Conservation (phyloP, 2,329 filamentous ascomycete genomes). For the Lachnellula arida region DNA sequence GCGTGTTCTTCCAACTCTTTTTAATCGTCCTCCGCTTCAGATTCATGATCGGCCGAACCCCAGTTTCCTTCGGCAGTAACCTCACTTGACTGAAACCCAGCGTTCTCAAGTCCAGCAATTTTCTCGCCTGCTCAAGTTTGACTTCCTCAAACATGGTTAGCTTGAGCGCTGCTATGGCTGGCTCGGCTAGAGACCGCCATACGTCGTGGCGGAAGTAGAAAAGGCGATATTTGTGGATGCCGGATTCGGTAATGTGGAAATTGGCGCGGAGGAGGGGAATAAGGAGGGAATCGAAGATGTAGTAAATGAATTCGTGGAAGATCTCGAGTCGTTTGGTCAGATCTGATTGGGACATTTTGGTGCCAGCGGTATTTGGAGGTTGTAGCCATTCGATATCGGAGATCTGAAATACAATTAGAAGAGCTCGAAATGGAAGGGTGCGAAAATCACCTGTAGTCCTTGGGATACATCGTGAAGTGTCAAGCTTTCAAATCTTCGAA, state of each 20-base stretch:
- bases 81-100: slow-evolving; percentile 77
- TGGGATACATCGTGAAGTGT: slow-evolving; percentile 75
- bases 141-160: slow-evolving; percentile 75
- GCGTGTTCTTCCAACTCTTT: slow-evolving; percentile 46
- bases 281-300: slow-evolving; percentile 84
- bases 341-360: slow-evolving; percentile 67
- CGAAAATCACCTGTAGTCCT: slow-evolving; percentile 59
- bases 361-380: slow-evolving; percentile 42
- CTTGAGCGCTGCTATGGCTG: slow-evolving; percentile 64
- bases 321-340: slow-evolving; percentile 71
- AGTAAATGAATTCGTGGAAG: slow-evolving; percentile 83
- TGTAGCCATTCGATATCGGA: slow-evolving; percentile 68
- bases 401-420: slow-evolving; percentile 45
- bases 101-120: slow-evolving; percentile 54
- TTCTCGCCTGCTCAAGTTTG: slow-evolving; percentile 49
- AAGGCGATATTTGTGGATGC: slow-evolving; percentile 68
- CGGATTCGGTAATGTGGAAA: slow-evolving; percentile 94
- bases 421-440: background rate
- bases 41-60: slow-evolving; percentile 84
- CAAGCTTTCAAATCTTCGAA: slow-evolving; percentile 77
- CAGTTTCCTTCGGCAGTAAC: slow-evolving; percentile 72
- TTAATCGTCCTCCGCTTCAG: slow-evolving; percentile 61
- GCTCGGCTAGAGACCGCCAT: slow-evolving; percentile 74
- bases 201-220: slow-evolving; percentile 96
- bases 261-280: slow-evolving; percentile 82